Evolutionary conservation across 2,329 filamentous ascomycete genomes (phyloP), one percentile per base, ranked within the genome.

Genomic region (Mollisiaceae sp.): DNA sequence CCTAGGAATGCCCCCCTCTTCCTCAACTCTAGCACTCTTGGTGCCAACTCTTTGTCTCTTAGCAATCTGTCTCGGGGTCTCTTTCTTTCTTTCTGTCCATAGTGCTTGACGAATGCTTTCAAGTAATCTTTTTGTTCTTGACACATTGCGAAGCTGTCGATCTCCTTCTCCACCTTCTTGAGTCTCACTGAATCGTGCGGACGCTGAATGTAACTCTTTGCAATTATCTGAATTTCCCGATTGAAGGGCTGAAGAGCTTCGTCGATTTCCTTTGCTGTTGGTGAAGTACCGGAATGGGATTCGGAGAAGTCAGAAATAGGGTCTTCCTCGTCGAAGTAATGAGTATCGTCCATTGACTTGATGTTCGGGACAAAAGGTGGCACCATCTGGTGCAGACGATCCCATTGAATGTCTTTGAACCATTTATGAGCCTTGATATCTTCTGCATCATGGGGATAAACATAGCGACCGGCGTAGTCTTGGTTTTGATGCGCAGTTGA

Each of bases 381-480:
- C 9, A 81, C 81, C 63, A 87, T 84, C 39, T 85, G 79, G 73
- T 95, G 91, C 18, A 97, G 78, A 0, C 85, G 85, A 15, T 91
- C 86, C 95, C 93, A 98, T 0, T 87, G 85, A 18, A 96, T 86
- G 59, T 88, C 87, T 64, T 83, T 84, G 80, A 98, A 98, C 85
- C 94, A 98, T 12, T 87, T 86, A 78, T 98, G 95, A 3, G 84
- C 79, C 76, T 96, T 97, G 81, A 98, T 96, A 63, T 97, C 93
- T 69, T 91, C 87, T 1, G 92, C 94, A 73, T 97, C 94, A 67
- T 95, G 86, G 0, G 91, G 82, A 73, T 93, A 94, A 4, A 98
- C 94, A 62, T 91, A 90, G 38, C 87, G 82, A 36, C 83, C 81
- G 63, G 78, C 78, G 66, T 82, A 78, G 70, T 81, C 78, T 67